Evolutionary conservation across 2,329 filamentous ascomycete genomes (phyloP), one percentile per base, ranked within the genome.

Genomic region (Exophiala oligosperma): DNA sequence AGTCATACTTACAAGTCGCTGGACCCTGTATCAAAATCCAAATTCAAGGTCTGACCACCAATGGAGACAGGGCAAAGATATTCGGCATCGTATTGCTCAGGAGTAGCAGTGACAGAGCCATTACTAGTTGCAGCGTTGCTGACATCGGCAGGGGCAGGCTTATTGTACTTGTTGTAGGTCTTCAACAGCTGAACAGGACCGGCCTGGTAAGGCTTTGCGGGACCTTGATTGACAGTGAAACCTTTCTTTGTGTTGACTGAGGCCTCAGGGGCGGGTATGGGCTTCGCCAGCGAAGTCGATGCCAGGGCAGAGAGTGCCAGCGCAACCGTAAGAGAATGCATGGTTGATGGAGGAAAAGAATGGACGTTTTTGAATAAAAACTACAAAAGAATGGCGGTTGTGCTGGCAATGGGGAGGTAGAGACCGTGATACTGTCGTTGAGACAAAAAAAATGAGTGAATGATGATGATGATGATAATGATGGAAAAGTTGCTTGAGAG

Each of bases 21-120:
- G 62, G 78, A 88, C 62, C 79, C 87, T 12, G 89, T 92, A 64
- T 92, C 89, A 60, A 92, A 81, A 69, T 90, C 87, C 60, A 92
- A 71, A 59, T 84, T 81, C 62, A 90, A 70, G 2, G 76, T 81
- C 65, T 87, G 84, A 68, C 81, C 74, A 46, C 88, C 89, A 61
- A 91, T 76, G 1, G 76, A 79, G 48, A 91, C 83, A 0, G 86
- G 83, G 56, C 82, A 79, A 29, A 86, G 73, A 57, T 86, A 88
- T 68, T 86, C 79, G 2, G 75, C 73, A 62, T 88, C 85, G 49
- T 77, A 72, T n/a, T 72, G 65, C 59, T 79, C 71, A 0, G 81
- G 80, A 17, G 73, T 77, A 17, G 77, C 74, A 24, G 72, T 58
- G 50, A 66, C 66, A 26, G 58, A 57, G 41, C 66, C 64, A 52